Conservation (phyloP, 2,329 filamentous ascomycete species). For the Ceratocystis destructans region DNA sequence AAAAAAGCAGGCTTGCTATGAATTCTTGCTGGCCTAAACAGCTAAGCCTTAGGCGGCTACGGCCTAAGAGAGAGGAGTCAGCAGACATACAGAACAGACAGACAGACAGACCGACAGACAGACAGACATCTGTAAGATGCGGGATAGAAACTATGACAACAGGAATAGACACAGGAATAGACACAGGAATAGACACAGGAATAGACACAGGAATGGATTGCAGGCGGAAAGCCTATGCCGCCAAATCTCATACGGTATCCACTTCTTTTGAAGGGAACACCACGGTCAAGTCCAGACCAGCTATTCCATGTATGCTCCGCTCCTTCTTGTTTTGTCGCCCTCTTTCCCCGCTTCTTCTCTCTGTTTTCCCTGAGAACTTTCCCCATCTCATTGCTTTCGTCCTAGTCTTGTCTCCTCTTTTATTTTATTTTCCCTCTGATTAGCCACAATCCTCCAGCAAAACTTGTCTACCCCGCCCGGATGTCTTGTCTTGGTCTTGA, state of each 20-base stretch:
- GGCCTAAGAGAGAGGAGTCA: not conserved
- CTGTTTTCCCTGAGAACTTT: not conserved
- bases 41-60: no score
- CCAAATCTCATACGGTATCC: not conserved
- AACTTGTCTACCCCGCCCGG: not conserved
- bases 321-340: not conserved
- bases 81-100: not conserved
- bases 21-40: no score
- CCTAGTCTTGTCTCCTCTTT: not conserved
- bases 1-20: not conserved
- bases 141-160: no score
- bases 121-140: no score
- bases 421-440: not conserved
- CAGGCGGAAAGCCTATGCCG: not conserved
- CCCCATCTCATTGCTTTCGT: not conserved
- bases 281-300: not conserved
- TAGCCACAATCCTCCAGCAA: not conserved
- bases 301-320: not conserved
- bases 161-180: not conserved
- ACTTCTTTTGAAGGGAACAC: not conserved
- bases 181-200: not conserved
- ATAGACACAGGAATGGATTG: not conserved
- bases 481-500: not conserved
- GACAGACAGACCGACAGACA: not conserved
- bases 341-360: conserved; percentile 4